Base-by-base conservation (phyloP, 1,284 basidiomycete genomes). In the Schizophyllum commune region DNA sequence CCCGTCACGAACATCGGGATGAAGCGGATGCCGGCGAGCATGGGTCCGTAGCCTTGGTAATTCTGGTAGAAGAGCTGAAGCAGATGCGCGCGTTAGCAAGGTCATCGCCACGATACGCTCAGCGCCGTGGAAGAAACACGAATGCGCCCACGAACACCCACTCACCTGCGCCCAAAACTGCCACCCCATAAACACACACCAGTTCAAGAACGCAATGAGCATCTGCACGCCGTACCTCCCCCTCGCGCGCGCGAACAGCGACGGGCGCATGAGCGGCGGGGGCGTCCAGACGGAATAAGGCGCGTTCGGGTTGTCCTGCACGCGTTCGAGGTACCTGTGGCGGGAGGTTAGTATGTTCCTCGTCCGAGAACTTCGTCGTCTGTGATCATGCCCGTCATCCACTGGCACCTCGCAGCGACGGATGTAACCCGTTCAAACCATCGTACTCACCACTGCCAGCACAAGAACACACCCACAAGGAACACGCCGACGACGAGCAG, bases 1-100 rank as follows among this genome's bases (percentile, higher is more conserved):
- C 92, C 92, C 5, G 81, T 83, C 21, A 93, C 72, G 11, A 84
- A 83, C 82, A 90, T 91, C 0, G 94, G 94, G 1, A 96, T 67
- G 65, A 95, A 79, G 13, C 90, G 84, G 22, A 94, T 68, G 73
- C 93, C 91, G 0, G 91, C 88, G 13, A 81, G 76, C 32, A 95
- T 75, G 0, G 89, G 81, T 4, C 73, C 74, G 39, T 84, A 71
- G 1, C 72, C 68, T 60, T 77, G 65, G 67, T 84, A 91, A 60
- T 84, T 78, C 66, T 91, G 88, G 68, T 89, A 91, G 68, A 84
- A 91, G 4, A 91, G 68, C 83, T 20, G n/a, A n/a, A n/a, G n/a
- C n/a, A n/a, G n/a, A n/a, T n/a, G n/a, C n/a, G n/a, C n/a, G n/a
- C n/a, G n/a, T n/a, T n/a, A n/a, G n/a, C n/a, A n/a, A n/a, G n/a